Percentiles rank a stretch among this genome's conserved stretches.
Evolutionary conservation across 1,139 yeast species (phyloP).

Genomic region (Yamadazyma sp.): DNA sequence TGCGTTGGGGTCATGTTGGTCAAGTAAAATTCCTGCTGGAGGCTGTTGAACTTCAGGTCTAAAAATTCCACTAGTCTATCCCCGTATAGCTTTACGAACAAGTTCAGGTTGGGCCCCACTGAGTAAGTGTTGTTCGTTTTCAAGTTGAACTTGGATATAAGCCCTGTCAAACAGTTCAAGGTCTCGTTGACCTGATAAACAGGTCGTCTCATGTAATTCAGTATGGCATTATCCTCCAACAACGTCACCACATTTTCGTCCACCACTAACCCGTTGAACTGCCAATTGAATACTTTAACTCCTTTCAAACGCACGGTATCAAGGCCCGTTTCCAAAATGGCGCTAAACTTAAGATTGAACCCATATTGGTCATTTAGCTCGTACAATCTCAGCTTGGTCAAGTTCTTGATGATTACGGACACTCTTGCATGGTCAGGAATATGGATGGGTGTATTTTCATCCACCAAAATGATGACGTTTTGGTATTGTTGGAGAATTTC

Average conservation of each 20-base stretch:
- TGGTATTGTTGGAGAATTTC: constrained; percentile 18
- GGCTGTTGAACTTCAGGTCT: constrained; percentile 26
- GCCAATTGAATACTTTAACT: constrained; percentile 33
- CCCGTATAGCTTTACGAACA: constrained; percentile 28
- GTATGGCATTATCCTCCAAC: constrained; percentile 20
- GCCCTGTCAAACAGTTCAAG: constrained; percentile 23
- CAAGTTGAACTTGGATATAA: constrained; percentile 24
- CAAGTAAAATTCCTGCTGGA: constrained; percentile 39
- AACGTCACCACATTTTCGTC: constrained; percentile 27
- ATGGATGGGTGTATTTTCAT: constrained; percentile 19
- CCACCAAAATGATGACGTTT: constrained; percentile 39
- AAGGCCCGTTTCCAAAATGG: constrained; percentile 13
- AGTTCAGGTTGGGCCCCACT: constrained; percentile 39
- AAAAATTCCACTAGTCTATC: constrained; percentile 31
- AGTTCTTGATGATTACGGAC: constrained; percentile 32
- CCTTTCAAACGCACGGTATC: constrained; percentile 17
- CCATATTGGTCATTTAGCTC: constrained; percentile 28
- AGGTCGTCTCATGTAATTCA: constrained; percentile 37
- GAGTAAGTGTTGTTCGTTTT: constrained; percentile 40
- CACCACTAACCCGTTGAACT: constrained; percentile 26
- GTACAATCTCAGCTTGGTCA: constrained; percentile 29
- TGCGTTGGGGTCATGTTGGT: constrained; percentile 42
- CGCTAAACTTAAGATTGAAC: constrained; percentile 21
- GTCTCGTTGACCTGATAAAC: constrained; percentile 31
- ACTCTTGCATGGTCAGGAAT: constrained; percentile 17